phyloP scores from a whole-genome alignment of 192 early-diverging fungal genomes.

The Funneliformis mosseae region DNA sequence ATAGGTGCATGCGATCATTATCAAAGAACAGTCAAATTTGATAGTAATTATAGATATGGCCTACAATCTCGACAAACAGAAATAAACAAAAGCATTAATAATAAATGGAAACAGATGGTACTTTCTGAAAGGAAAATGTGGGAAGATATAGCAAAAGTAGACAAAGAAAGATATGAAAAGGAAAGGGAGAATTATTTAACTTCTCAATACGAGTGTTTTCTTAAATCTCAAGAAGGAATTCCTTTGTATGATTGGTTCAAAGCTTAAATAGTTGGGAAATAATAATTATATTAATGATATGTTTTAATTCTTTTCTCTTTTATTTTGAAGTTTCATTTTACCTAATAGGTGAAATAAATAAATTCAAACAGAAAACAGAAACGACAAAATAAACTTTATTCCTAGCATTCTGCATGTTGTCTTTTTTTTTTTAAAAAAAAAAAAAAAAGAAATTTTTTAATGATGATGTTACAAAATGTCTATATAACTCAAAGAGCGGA shows the following conservation, averaged over 20 bases:
- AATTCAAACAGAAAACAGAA: background rate
- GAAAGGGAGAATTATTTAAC: conserved; percentile 1
- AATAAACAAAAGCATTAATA: background rate
- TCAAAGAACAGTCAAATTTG: background rate
- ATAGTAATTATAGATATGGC: background rate
- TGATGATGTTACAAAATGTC: background rate
- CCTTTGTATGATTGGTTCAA: background rate
- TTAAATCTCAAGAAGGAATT: conserved; percentile 7
- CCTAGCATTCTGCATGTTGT: background rate
- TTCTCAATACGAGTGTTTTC: background rate
- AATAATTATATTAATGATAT: background rate
- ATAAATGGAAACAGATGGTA: background rate
- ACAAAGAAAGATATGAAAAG: background rate
- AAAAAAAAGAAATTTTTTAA: background rate
- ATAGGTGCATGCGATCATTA: background rate
- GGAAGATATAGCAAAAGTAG: background rate
- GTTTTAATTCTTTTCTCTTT: background rate
- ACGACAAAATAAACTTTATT: background rate
- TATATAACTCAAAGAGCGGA: conserved; percentile 73
- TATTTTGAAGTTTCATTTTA: background rate
- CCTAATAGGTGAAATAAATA: background rate
- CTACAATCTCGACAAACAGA: background rate
- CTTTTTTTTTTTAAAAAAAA: background rate
- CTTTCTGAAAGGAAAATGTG: background rate
- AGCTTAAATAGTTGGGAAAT: too few species aligned